These are phyloP conservation scores for Pelargonium citronellum DNA, from an alignment of 441 rosid species.

Conservation along the genomic window DNA sequence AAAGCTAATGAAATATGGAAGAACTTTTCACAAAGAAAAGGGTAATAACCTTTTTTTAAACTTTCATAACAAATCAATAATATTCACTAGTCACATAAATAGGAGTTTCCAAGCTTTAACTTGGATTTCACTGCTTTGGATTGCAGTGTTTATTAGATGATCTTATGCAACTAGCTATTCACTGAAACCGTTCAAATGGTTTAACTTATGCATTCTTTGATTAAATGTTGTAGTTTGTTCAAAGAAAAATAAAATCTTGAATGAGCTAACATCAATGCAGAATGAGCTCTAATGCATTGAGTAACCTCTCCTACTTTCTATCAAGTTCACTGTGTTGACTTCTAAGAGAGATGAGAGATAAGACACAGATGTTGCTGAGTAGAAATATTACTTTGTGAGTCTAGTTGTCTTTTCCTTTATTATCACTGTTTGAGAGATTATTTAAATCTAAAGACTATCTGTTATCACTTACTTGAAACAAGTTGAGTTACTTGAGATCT, in stretches of 20 bases:
- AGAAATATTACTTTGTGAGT: background rate
- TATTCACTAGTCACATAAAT: background rate
- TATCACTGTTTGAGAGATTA: background rate
- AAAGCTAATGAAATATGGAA: no score
- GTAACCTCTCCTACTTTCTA: background rate
- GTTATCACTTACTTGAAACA: background rate
- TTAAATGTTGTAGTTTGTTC: no score
- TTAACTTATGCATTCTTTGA: no score
- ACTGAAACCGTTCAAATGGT: background rate
- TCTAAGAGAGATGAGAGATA: background rate
- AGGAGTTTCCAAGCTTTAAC: background rate
- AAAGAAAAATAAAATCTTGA: no score
- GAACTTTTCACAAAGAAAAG: no score
- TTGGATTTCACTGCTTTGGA: background rate
- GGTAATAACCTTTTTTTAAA: no score
- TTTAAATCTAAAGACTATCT: background rate
- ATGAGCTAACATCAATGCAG: no score
- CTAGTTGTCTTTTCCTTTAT: background rate
- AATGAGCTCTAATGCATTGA: background rate
- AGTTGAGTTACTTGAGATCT: background rate
- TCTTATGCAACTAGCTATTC: background rate
- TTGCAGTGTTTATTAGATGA: background rate
- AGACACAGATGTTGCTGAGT: background rate
- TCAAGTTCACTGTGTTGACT: constrained; percentile 1
- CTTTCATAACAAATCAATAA: no score